These are phyloP conservation scores for Cicer cuneatum DNA, from an alignment of 306 rosid species.

Conservation along the genomic window DNA sequence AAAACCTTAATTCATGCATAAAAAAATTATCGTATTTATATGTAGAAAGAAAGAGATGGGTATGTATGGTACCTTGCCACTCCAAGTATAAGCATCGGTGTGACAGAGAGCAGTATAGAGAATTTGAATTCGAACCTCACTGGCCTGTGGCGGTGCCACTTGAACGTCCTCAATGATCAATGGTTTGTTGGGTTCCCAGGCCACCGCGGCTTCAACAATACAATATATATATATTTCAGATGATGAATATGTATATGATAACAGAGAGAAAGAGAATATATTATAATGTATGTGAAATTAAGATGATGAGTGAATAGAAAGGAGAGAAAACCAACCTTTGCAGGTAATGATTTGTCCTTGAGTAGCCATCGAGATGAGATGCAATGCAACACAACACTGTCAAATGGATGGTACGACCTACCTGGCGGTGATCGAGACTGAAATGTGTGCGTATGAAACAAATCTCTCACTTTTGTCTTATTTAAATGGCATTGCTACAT, in stretches of 20 bases:
- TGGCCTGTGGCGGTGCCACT: constrained; percentile 89
- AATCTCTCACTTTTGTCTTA: no score
- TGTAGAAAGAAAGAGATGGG: not conserved
- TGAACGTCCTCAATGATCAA: constrained; percentile 81
- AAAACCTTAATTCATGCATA: not conserved
- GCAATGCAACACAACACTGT: not conserved
- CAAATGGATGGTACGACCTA: not conserved
- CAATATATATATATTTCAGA: not conserved
- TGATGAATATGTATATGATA: no score
- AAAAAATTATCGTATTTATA: not conserved
- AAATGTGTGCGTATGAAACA: no score
- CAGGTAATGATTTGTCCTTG: constrained; percentile 91
- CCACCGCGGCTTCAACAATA: constrained; percentile 77
- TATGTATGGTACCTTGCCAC: constrained; percentile 73
- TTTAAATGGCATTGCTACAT: no score
- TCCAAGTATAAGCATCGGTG: constrained; percentile 95
- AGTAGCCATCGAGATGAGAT: constrained; percentile 68
- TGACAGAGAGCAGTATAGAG: constrained; percentile 90
- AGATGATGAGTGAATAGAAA: not conserved
- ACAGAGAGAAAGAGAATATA: no score
- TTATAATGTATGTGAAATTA: not conserved
- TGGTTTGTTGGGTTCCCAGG: constrained; percentile 97
- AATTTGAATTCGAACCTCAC: constrained; percentile 86
- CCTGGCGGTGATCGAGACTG: no score
- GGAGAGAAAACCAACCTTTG: constrained; percentile 62